Evolutionary conservation across 2,329 filamentous ascomycete genomes (phyloP), one percentile per base, ranked within the genome.

Genomic region (Pestalotiopsis sp.): DNA sequence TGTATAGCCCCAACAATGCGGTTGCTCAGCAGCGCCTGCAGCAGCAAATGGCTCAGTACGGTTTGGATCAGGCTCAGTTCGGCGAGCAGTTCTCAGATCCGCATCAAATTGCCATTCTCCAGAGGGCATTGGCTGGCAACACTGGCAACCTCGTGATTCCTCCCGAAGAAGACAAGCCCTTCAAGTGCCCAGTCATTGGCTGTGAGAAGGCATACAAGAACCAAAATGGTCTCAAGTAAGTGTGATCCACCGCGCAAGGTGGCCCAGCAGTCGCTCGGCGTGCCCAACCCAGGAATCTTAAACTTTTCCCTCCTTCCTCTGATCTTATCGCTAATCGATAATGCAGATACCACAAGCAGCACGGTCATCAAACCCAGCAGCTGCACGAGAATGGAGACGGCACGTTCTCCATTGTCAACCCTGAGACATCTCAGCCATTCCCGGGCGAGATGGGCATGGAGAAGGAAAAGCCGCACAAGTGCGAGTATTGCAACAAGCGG

Each of bases 191-290:
- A 1, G 96, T 99, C 64, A 97, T 99, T 79, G 96, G 96, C 5
- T 99, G 96, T 77, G 96, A 98, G 81, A 99, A 99, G 85, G 95
- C 96, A 0, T 99, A 99, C 84, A 99, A 99, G 87, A 99, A 99
- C 80, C 96, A 98, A 79, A 99, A 99, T 74, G 96, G 96, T 64
- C 86, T 99, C 68, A 99, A 98, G 88, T 99, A 94, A 74, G 84
- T 83, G 70, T 67, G 36, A n/a, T 62, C 14, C 60, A 66, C 64
- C 31, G 69, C 67, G 62, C 71, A 52, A 52, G 52, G 27, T 63
- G 59, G 49, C 62, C 27, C 72, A 23, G 17, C 45, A n/a, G 45
- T 9, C 57, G 20, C 45, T 13, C 20, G 57, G 20, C 23, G 45
- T 52, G 7, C 45, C 17, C 20, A 20, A 52, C 17, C 45, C 20